These are phyloP conservation scores for Allium cepa DNA, from an alignment of 106 monocot genomes.

Conservation along the genomic window DNA sequence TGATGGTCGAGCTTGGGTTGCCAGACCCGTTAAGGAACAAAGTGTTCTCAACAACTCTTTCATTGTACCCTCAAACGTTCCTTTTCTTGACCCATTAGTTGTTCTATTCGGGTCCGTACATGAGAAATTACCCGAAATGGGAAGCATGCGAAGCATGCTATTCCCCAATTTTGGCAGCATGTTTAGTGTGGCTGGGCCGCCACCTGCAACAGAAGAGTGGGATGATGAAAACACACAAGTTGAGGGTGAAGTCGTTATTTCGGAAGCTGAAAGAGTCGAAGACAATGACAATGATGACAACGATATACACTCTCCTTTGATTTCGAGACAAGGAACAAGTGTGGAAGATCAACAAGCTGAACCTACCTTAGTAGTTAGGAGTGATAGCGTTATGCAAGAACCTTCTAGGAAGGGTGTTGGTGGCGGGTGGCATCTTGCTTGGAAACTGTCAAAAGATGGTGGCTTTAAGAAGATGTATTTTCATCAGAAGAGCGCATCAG, in stretches of 20 bases:
- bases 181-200: constrained; percentile 60
- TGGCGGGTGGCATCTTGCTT: constrained; percentile 45
- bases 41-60: constrained; percentile 22
- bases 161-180: constrained; percentile 82
- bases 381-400: constrained; percentile 24
- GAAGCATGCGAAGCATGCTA: constrained; percentile 57
- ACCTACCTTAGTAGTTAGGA: constrained; percentile 25
- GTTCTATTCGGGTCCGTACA: constrained; percentile 65
- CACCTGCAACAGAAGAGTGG: constrained; percentile 36
- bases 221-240: constrained; percentile 45
- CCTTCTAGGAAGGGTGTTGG: constrained; percentile 27
- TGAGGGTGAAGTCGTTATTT: constrained; percentile 33
- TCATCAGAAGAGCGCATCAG: constrained; percentile 23
- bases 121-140: constrained; percentile 59
- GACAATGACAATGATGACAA: constrained; percentile 35
- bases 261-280: constrained; percentile 21
- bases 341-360: constrained; percentile 26
- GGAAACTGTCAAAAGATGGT: constrained; percentile 28
- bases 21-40: constrained; percentile 48
- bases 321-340: constrained; percentile 54
- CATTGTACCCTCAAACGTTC: neutral
- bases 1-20: constrained; percentile 49
- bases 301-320: constrained; percentile 42
- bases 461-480: constrained; percentile 33
- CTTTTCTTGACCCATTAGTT: constrained; percentile 25